Evolutionary conservation across 2,329 filamentous ascomycete genomes (phyloP).

Genomic region (Diaporthe citriasiana): DNA sequence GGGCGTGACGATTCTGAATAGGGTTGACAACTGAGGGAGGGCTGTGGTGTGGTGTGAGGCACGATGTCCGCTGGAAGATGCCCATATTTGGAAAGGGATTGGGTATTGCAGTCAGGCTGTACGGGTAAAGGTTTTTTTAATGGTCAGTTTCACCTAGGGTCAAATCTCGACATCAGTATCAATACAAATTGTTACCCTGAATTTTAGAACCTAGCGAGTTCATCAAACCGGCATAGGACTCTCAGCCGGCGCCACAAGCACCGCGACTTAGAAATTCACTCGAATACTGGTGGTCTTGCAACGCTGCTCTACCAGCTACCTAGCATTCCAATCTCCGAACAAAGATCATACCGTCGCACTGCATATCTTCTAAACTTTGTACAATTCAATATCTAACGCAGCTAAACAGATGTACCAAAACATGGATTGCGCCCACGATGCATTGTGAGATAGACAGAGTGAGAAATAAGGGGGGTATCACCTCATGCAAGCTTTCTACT

Average conservation of each 20-base stretch:
- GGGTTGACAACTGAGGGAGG: constrained; percentile 57
- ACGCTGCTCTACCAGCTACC: not conserved
- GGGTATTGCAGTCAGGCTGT: not conserved
- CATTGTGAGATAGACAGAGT: constrained; percentile 10
- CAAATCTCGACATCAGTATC: not conserved
- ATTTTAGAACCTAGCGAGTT: no score
- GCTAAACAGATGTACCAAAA: constrained; percentile 3
- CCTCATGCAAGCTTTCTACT: constrained; percentile 32
- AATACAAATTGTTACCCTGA: constrained; percentile 8
- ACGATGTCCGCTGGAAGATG: no score
- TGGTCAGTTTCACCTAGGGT: not conserved
- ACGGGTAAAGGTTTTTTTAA: not conserved
- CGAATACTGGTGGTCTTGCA: not conserved
- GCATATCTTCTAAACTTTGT: not conserved
- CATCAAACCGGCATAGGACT: not conserved
- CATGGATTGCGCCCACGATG: constrained; percentile 14
- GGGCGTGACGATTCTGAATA: constrained; percentile 75
- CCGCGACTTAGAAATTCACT: not conserved
- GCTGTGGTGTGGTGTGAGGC: not conserved
- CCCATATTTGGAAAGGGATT: not conserved
- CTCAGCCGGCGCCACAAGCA: not conserved
- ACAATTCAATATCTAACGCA: constrained; percentile 28
- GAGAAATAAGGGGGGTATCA: constrained; percentile 32
- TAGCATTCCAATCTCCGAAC: not conserved
- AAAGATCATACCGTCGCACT: not conserved